Base-by-base conservation (phyloP, 306 rosid species). In the Sechiopsis laciniata region DNA sequence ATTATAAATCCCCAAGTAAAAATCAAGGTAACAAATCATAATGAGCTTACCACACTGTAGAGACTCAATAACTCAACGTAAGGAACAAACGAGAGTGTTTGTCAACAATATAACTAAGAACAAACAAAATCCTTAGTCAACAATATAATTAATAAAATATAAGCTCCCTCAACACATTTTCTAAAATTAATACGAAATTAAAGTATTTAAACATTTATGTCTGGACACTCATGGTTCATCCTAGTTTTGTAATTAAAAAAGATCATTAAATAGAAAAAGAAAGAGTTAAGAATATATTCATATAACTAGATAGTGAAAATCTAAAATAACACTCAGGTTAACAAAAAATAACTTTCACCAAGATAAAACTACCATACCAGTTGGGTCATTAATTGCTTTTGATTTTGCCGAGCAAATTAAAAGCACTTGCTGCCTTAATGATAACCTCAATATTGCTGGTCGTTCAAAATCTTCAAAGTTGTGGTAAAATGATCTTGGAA, bases 341-440 rank as follows among this genome's bases (percentile, higher is more conserved):
- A 8, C 20, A 37, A 67, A 6, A 17, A 6, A 24, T 16, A 52
- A 9, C 2, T 13, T 29, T 52, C 22, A 72, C 64, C 55, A 17
- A 76, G 51, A 76, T 40, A 46, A 62, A 9, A 70, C 46, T 4
- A 75, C 55, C 75, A 64, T 74, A 85, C 97, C 89, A 59, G 82
- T 86, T 74, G 97, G 92, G 80, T 92, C 96, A 78, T 86, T 92
- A 78, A 92, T 89, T 62, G 95, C 87, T 85, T 85, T 92, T 74
- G 97, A 82, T 67, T 79, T 85, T 40, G 96, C 88, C 77, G 95
- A 88, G 82, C 96, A 88, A 61, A 84, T 79, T 17, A 74, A 80
- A 78, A 92, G 96, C 80, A 88, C 84, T 86, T 92, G 97, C 83
- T 77, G 85, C 83, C 94, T 85, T 81, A 92, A 64, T 46, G 97